phyloP scores from a whole-genome alignment of 768 basidiomycete species.

The Rhodotorula toruloides region DNA sequence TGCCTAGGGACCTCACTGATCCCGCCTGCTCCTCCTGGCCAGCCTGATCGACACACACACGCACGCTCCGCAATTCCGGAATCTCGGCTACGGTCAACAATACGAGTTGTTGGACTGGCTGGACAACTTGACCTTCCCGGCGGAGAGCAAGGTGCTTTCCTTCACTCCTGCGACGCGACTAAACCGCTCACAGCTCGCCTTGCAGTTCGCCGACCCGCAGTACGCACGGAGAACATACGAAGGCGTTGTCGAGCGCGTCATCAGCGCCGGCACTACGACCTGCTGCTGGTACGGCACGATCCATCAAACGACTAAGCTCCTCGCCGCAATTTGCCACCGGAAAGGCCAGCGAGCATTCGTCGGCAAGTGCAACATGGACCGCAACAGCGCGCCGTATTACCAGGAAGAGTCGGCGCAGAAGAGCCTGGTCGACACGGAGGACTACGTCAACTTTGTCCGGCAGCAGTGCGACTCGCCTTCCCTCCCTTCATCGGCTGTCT shows the following conservation, averaged over 20 bases:
- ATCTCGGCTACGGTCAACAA: conserved; percentile 58
- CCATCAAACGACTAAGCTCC: conserved; percentile 70
- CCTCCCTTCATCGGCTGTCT: conserved; percentile 39
- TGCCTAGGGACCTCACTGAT: too few relatives aligned
- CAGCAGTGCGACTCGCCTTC: conserved; percentile 30
- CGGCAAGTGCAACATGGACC: conserved; percentile 88
- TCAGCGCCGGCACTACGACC: conserved; percentile 52
- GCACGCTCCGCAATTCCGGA: conserved; percentile 63
- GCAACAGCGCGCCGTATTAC: conserved; percentile 67
- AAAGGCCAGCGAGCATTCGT: conserved; percentile 52
- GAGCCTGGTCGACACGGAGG: conserved; percentile 55
- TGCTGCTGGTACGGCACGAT: conserved; percentile 84
- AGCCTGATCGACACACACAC: conserved; percentile 42
- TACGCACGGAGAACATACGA: conserved; percentile 69
- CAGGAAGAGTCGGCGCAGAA: conserved; percentile 31
- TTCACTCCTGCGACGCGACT: background rate
- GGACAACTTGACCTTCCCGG: conserved; percentile 70
- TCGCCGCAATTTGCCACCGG: conserved; percentile 68
- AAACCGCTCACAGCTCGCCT: background rate
- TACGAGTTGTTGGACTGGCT: conserved; percentile 89
- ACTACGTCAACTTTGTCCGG: conserved; percentile 66
- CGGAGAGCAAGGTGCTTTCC: conserved; percentile 56
- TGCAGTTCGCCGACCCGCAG: conserved; percentile 57
- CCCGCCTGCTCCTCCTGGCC: background rate
- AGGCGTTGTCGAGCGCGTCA: conserved; percentile 60